A percentile compares a stretch with the other conserved stretches of the same genome.
These are phyloP conservation scores for Epichloe gansuensis DNA, from an alignment of 2,329 filamentous ascomycete genomes.

Conservation along the genomic window DNA sequence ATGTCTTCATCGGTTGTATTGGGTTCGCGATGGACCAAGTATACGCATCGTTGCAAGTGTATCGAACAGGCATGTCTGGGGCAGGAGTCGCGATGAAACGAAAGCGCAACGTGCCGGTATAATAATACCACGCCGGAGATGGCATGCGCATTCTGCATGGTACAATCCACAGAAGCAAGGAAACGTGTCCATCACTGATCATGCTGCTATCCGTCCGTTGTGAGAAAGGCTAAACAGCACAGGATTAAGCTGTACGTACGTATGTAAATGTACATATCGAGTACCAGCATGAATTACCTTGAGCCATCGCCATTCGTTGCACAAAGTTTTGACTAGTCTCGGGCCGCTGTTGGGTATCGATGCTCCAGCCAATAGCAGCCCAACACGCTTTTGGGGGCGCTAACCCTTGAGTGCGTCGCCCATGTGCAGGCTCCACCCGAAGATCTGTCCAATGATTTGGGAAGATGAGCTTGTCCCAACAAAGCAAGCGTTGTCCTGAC, in stretches of 20 bases:
- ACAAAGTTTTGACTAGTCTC: conserved; percentile 5
- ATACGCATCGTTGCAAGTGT: too few relatives aligned
- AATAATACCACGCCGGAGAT: background rate
- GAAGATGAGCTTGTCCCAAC: too few relatives aligned
- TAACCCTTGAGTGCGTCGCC: background rate
- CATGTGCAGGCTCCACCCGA: background rate
- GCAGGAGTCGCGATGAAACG: background rate
- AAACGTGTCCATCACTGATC: background rate
- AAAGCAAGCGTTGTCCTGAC: too few relatives aligned
- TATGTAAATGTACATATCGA: too few relatives aligned
- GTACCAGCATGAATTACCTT: background rate
- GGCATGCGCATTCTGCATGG: background rate
- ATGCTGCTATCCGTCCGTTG: background rate
- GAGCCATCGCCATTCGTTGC: background rate
- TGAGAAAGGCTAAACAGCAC: background rate
- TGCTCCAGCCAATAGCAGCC: conserved; percentile 24
- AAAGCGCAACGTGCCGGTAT: background rate
- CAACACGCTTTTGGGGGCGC: conserved; percentile 14
- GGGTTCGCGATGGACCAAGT: too few relatives aligned
- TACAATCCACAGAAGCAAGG: conserved; percentile 1
- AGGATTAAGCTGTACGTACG: background rate
- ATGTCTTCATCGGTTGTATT: too few relatives aligned
- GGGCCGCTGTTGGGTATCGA: conserved; percentile 25
- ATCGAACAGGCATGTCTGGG: too few relatives aligned
- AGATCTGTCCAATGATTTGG: too few relatives aligned